Base-by-base conservation (phyloP, 169 alveolate species). In the Cryptosporidium baileyi region DNA sequence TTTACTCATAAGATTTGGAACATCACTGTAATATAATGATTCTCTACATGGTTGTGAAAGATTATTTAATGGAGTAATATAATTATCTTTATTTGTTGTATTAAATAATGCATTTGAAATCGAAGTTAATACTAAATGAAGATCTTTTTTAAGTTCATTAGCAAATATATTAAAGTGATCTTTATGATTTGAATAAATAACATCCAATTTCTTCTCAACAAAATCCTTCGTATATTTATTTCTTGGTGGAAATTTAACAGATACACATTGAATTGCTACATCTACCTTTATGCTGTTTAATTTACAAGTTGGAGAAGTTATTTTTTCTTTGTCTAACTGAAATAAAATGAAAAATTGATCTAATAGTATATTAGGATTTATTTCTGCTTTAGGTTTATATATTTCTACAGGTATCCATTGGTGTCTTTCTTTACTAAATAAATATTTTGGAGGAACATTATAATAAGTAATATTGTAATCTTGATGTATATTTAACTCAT, bases 21-120 rank as follows among this genome's bases (percentile, higher is more conserved):
- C 17, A 9, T 74, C 85, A 32, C 26, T 36, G 17, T 52, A 44
- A 32, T 74, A 74, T 8, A 74, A 28, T 15, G 85, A 52, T 28
- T 74, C 85, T 41, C 54, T 74, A 47, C 85, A 74, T 3, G 85
- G 59, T 17, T 32, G 45, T 19, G 85, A 74, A 26, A 74, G 36
- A 17, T n/a, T 15, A 11, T 47, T 45, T 41, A 74, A 19, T 0
- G 74, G 85, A 3, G 85, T 36, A 24, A n/a, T 49, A 0, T 11
- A 4, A 26, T 15, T 45, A 9, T 7, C 49, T 0, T 15, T 17
- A 26, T 8, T 65, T 34, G 38, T 19, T 11, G 49, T 11, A 13
- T 60, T 9, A 7, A 22, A 32, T 4, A 52, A 26, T 28, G 85
- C 67, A 28, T 74, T 74, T 8, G 67, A 49, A 7, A 54, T 57